A percentile compares a stretch with the other conserved stretches of the same genome.
Evolutionary conservation across 2,329 filamentous ascomycete species (phyloP).

Genomic region (Kalmusia sp.): DNA sequence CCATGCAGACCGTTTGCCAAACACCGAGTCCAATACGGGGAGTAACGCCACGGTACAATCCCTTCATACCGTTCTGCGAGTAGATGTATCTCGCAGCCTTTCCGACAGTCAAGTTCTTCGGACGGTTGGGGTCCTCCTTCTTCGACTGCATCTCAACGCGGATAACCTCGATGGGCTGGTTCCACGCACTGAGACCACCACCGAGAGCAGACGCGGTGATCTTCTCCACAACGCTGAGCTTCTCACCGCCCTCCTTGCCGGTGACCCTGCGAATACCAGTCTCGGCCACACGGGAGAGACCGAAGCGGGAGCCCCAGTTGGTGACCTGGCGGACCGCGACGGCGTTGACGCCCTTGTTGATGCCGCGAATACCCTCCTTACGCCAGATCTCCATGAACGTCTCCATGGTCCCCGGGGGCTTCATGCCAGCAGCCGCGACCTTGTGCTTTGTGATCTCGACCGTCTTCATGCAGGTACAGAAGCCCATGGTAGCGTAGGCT

Average conservation of each 20-base stretch:
- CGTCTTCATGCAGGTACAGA: constrained; percentile 99
- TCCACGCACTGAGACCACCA: constrained; percentile 96
- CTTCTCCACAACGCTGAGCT: constrained; percentile 84
- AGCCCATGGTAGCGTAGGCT: constrained; percentile 99
- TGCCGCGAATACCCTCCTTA: constrained; percentile 89
- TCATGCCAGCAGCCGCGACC: constrained; percentile 80
- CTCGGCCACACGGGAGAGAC: constrained; percentile 90
- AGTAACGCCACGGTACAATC: constrained; percentile 93
- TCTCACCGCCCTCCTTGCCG: constrained; percentile 79
- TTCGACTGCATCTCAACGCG: constrained; percentile 99
- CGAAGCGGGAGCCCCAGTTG: constrained; percentile 98
- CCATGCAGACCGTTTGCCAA: constrained; percentile 99
- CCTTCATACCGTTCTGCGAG: constrained; percentile 82
- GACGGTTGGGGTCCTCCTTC: constrained; percentile 95
- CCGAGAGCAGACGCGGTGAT: constrained; percentile 84
- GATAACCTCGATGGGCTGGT: constrained; percentile 99
- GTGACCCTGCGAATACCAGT: constrained; percentile 80
- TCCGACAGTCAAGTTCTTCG: constrained; percentile 98
- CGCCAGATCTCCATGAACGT: constrained; percentile 99
- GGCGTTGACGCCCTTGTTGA: constrained; percentile 98
- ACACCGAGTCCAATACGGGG: constrained; percentile 93
- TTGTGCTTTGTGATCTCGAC: constrained; percentile 99
- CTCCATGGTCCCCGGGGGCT: constrained; percentile 87
- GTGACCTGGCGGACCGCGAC: constrained; percentile 99
- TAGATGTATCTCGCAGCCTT: constrained; percentile 89